Conservation (phyloP, 306 rosid genomes). For the Medicago ruthenica region DNA sequence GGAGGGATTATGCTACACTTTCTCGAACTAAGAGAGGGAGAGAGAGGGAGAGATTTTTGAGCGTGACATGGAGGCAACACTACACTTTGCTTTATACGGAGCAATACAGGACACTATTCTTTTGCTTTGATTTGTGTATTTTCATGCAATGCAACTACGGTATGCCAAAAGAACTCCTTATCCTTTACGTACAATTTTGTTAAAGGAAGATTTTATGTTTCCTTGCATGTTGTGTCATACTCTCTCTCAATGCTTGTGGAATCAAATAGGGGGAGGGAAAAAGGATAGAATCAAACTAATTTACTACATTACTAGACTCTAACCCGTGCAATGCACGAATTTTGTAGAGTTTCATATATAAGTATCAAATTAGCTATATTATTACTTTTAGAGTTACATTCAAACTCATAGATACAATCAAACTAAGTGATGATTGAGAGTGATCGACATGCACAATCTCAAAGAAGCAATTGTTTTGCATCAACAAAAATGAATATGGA, state of each 20-base stretch:
- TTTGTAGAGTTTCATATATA: too few species aligned
- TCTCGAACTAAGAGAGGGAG: conserved; percentile 56
- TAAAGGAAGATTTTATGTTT: conserved; percentile 51
- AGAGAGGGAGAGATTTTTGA: conserved; percentile 51
- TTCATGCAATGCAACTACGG: conserved; percentile 64
- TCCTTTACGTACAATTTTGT: conserved; percentile 60
- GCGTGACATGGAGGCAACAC: conserved; percentile 71
- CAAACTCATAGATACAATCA: too few species aligned
- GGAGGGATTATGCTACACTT: conserved; percentile 76
- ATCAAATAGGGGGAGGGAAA: conserved; percentile 18
- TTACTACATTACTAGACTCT: conserved; percentile 5
- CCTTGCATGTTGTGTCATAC: conserved; percentile 39
- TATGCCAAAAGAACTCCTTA: conserved; percentile 60
- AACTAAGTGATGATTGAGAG: too few species aligned
- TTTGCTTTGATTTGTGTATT: conserved; percentile 77
- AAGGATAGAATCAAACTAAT: conserved; percentile 18
- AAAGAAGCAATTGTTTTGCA: too few species aligned
- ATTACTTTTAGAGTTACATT: too few species aligned
- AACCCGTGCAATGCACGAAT: too few species aligned
- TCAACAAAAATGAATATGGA: too few species aligned
- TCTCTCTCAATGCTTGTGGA: conserved; percentile 35
- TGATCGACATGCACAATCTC: too few species aligned
- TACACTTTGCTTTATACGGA: conserved; percentile 75
- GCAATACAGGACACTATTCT: conserved; percentile 59
- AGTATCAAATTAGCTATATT: too few species aligned